These are phyloP conservation scores for Epichloe amarillans DNA, from an alignment of 2,329 filamentous ascomycete species.

Conservation along the genomic window DNA sequence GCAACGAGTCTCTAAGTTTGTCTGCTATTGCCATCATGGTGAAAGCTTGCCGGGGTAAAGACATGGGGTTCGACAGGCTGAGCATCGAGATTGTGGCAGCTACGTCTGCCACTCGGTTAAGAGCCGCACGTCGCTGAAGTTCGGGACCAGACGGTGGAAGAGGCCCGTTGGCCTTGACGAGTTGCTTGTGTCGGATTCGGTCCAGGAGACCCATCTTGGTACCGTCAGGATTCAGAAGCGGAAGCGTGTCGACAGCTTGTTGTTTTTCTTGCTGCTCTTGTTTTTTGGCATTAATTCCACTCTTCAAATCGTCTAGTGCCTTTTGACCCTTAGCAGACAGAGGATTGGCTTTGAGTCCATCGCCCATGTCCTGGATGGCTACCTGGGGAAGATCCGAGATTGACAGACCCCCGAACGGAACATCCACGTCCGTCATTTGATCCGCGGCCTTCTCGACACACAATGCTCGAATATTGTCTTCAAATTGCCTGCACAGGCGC, in stretches of 20 bases:
- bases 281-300: slow-evolving; percentile 40
- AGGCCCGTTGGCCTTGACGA: slow-evolving; percentile 41
- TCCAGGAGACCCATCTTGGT: slow-evolving; percentile 58
- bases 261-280: slow-evolving; percentile 28
- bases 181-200: slow-evolving; percentile 59
- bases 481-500: slow-evolving; percentile 40
- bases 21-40: slow-evolving; percentile 48
- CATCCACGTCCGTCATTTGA: slow-evolving; percentile 19
- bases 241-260: slow-evolving; percentile 13
- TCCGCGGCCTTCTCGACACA: slow-evolving; percentile 26
- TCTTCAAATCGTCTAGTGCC: slow-evolving; percentile 55
- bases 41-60: slow-evolving; percentile 48
- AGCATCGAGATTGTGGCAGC: slow-evolving; percentile 55
- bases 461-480: slow-evolving; percentile 32
- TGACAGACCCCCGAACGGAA: slow-evolving; percentile 42
- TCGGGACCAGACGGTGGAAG: slow-evolving; percentile 43
- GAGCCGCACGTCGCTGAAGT: slow-evolving; percentile 47
- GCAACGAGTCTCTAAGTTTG: slow-evolving; percentile 55
- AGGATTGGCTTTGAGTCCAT: slow-evolving; percentile 33
- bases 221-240: slow-evolving; percentile 28
- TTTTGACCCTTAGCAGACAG: slow-evolving; percentile 53
- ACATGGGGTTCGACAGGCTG: slow-evolving; percentile 34
- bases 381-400: slow-evolving; percentile 30
- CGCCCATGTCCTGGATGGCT: slow-evolving; percentile 19
- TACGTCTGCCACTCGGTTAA: slow-evolving; percentile 56